Percentiles rank a stretch among this genome's conserved stretches.
These are phyloP conservation scores for Fusarium protoensiforme DNA, from an alignment of 2,329 filamentous ascomycete genomes.

Conservation along the genomic window DNA sequence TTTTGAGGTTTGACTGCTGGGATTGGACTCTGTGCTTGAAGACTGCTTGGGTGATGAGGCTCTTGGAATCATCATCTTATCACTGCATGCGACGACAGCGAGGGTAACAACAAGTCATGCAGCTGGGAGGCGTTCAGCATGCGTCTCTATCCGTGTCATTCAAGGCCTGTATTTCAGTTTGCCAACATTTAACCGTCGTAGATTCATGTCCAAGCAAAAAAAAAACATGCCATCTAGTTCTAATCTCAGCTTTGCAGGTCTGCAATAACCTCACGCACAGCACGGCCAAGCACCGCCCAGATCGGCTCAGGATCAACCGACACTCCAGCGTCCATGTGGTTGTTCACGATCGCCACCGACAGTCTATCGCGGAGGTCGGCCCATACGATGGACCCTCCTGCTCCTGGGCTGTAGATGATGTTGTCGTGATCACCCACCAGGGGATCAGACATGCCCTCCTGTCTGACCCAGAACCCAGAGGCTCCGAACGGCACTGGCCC, in stretches of 20 bases:
- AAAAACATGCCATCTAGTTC: not conserved
- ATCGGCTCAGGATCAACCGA: slow-evolving; percentile 1
- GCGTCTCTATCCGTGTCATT: not conserved
- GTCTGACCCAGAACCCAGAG: not conserved
- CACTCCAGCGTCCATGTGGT: slow-evolving; percentile 6
- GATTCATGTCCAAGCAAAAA: not conserved
- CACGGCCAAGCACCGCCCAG: not conserved
- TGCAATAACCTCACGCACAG: not conserved
- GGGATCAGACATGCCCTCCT: slow-evolving; percentile 1
- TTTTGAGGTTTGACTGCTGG: not conserved
- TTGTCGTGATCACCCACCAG: not conserved
- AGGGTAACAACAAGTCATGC: not conserved
- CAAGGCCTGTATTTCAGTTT: not conserved
- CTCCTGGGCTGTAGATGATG: slow-evolving; percentile 8
- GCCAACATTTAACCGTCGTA: not conserved
- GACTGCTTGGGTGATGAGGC: not conserved
- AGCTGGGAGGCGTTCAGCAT: not conserved
- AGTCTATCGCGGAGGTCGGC: slow-evolving; percentile 1
- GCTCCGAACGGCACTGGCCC: slow-evolving; percentile 2
- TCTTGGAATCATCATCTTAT: not conserved
- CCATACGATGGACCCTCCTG: slow-evolving; percentile 7
- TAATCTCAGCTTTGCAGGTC: not conserved
- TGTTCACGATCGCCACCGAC: slow-evolving; percentile 1
- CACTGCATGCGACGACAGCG: not conserved
- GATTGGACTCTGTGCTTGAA: not conserved